Evolutionary conservation across 1,284 basidiomycete genomes (phyloP), one percentile per base, ranked within the genome.

Genomic region (Coriolopsis trogii): DNA sequence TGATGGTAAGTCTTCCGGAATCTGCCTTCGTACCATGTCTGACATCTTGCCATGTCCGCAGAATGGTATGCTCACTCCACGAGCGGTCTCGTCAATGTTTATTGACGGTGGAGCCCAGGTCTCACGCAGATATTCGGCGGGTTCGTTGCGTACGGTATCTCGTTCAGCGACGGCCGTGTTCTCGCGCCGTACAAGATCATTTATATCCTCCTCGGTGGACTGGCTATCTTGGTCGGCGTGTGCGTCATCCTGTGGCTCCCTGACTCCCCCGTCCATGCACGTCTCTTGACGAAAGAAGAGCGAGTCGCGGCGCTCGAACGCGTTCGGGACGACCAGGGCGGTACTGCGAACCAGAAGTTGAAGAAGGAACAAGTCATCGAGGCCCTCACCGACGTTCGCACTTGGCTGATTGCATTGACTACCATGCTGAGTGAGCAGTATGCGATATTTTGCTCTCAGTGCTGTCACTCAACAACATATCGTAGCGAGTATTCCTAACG

Each of bases 321-420:
- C 33, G 81, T 89, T n/a, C 78, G 83, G 29, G 76, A 84, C 55
- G 85, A 87, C 56, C 79, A 85, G 61, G 80, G 79, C 30, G 87
- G 86, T 0, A 84, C 78, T 0, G 76, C 79, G 59, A 85, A 84
- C 67, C 81, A 80, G 66, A 75, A 70, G 3, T 68, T 82, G 62
- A 88, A 89, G 71, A 78, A 71, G 61, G 72, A 79, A 4, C 84
- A 88, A 63, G 71, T 82, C 16, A 62, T 75, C 26, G 84, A 88
- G 63, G 81, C 84, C 0, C 46, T 85, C 4, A 68, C 65, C 4
- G 87, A 89, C 62, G 55, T 82, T n/a, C 72, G 83, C 28, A 84
- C 84, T 0, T 87, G 83, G 82, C 59, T 87, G 16, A 77, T 88
- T 38, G 77, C 84, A 12, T 60, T 87, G 18, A 76, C 81, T 1